phyloP scores from a whole-genome alignment of 2,329 filamentous ascomycete species.

The Penicillium sp. region DNA sequence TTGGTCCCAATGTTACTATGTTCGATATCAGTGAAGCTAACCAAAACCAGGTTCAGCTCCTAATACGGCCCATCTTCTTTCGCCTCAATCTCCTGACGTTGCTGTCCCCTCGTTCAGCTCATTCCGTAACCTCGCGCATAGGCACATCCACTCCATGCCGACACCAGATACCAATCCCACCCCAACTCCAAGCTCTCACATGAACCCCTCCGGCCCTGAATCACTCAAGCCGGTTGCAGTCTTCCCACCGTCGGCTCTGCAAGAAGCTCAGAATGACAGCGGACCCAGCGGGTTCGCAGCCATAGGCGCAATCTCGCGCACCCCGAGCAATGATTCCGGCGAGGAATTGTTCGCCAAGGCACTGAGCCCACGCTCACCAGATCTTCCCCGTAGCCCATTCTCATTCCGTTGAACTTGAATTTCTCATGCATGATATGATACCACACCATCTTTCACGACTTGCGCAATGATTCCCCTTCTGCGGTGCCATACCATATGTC shows the following conservation, averaged over 20 bases:
- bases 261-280: conserved; percentile 32
- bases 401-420: conserved; percentile 47
- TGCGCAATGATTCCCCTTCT: conserved; percentile 27
- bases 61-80: conserved; percentile 50
- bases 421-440: conserved; percentile 5
- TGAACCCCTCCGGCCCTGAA: conserved; percentile 13
- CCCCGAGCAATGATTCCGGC: conserved; percentile 53
- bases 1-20: neutral
- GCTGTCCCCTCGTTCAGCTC: conserved; percentile 62
- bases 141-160: conserved; percentile 11
- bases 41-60: conserved; percentile 14
- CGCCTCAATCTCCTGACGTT: conserved; percentile 61
- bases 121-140: conserved; percentile 49
- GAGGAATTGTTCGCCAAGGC: conserved; percentile 86
- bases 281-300: conserved; percentile 23
- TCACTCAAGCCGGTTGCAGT: conserved; percentile 34
- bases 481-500: conserved; percentile 16
- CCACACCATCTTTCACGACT: conserved; percentile 11
- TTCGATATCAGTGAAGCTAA: conserved; percentile 5
- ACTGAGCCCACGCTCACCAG: conserved; percentile 79
- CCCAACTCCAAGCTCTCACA: conserved; percentile 17
- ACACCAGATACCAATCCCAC: conserved; percentile 26
- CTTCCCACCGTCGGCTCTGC: conserved; percentile 39
- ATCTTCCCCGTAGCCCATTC: conserved; percentile 82
- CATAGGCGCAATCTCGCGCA: conserved; percentile 28